Base-by-base conservation (phyloP, 208 protist species). In the Acanthamoeba sp. region DNA sequence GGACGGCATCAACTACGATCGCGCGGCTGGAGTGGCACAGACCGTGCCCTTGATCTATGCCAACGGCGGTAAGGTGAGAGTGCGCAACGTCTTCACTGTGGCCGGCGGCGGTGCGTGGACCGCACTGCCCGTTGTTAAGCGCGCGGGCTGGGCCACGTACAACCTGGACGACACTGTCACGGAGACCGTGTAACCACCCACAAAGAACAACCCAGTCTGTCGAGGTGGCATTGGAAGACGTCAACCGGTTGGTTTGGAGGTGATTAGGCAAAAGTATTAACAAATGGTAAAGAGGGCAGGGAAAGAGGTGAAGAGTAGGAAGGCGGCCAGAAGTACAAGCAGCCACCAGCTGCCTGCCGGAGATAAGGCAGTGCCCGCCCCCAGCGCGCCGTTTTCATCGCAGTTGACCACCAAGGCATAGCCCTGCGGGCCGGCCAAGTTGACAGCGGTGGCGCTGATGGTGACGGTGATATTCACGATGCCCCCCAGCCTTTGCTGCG, bases 371-470 rank as follows among this genome's bases (percentile, higher is more conserved):
- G 42, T 52, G 27, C 76, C 76, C 16, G 80, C 45, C 4, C 50
- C 34, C 22, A 88, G n/a, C 1, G 59, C 80, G 29, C 85, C 85
- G 20, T 91, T 50, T 34, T 91, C 57, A 27, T 91, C 85, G 85
- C 85, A 91, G 62, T 71, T 91, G 85, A 91, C 85, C 0, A 91
- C 85, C 27, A 91, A 55, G 16, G 85, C 85, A 14, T 73, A 91
- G 57, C 29, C 18, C 55, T 91, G 85, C 12, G 40, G 57, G 29
- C n/a, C 14, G 0, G 29, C 24, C 0, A n/a, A 24, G 16, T 52
- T 66, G 62, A 91, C 52, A 36, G n/a, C 9, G 6, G 14, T 6
- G 29, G 62, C 85, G 32, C 55, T 91, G 16, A 91, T 29, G 32
- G 55, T 91, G 22, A 91, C 85, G 6, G 85, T 91, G 50, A 91